Base-by-base conservation (phyloP, 805 yeast species). In the Ogataea dorogensis region DNA sequence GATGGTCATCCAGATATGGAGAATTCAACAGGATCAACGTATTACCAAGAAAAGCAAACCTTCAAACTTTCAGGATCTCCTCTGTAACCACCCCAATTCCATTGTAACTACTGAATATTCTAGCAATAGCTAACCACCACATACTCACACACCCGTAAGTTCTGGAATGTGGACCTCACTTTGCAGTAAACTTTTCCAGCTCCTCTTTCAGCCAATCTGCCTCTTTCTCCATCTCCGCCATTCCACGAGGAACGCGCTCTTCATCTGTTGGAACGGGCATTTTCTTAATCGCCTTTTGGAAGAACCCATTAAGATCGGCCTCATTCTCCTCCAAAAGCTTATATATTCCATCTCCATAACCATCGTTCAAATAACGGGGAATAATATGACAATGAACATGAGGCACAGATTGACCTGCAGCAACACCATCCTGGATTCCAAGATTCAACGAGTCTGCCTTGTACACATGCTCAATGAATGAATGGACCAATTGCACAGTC, bases 371-470 rank as follows among this genome's bases (percentile, higher is more conserved):
- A 56, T 72, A 79, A 25, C 99, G 70, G 5, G 99, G 99, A 14
- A 93, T 88, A 13, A 93, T 64, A 58, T 93, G 99, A 14, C 96
- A 83, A 59, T 93, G 98, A 18, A 91, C 70, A 61, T 93, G 98
- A 5, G 97, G 95, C 2, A 93, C 81, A n/a, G 89, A 77, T 57
- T 93, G 98, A 3, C 98, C 98, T 1, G 97, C 91, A 32, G 87
- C 87, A 0, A 88, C 85, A 0, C 98, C 98, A 57, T 93, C 99
- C 58, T 93, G 99, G 41, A 94, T 86, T 8, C 97, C 91, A 24
- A 93, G 72, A 55, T 94, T 94, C 42, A 88, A 54, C 1, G 95
- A 70, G 49, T 89, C 94, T 2, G 96, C 95, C 22, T 79, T 70
- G 58, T 80, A 93, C 9, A 71, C 65, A 39, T 68, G 53, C 45